phyloP scores from a whole-genome alignment of 1,139 yeast genomes.

The Lodderomyces parapsilosis region DNA sequence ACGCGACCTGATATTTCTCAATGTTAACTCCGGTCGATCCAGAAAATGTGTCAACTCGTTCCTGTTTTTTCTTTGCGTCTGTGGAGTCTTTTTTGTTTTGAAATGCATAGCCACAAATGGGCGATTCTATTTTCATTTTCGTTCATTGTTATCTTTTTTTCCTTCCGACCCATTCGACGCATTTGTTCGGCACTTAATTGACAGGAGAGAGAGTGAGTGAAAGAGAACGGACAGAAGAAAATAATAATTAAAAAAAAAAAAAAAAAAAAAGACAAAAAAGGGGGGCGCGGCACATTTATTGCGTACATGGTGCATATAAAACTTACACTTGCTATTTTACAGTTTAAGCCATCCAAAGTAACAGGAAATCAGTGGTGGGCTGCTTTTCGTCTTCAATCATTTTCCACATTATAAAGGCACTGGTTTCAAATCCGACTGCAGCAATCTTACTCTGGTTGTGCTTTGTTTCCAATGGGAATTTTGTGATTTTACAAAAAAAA shows the following conservation, averaged over 20 bases:
- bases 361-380: not conserved
- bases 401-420: not conserved
- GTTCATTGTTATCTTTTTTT: not conserved
- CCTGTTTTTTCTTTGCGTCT: not conserved
- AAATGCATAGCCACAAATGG: not conserved
- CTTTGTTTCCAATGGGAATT: not conserved
- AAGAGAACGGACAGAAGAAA: too few species aligned
- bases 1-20: too few species aligned
- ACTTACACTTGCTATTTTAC: not conserved
- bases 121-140: slow-evolving; percentile 1
- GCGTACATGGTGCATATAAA: not conserved
- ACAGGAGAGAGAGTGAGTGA: too few species aligned
- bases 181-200: not conserved
- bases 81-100: not conserved
- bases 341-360: not conserved
- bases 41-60: not conserved
- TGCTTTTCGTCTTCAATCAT: not conserved
- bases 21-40: not conserved
- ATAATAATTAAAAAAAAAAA: not conserved
- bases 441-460: not conserved
- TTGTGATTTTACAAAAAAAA: not conserved
- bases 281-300: not conserved
- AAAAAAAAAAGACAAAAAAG: not conserved
- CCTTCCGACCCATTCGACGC: not conserved
- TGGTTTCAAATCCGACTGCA: not conserved